phyloP scores from a whole-genome alignment of 2,329 filamentous ascomycete genomes.

The Claviceps sorghi region DNA sequence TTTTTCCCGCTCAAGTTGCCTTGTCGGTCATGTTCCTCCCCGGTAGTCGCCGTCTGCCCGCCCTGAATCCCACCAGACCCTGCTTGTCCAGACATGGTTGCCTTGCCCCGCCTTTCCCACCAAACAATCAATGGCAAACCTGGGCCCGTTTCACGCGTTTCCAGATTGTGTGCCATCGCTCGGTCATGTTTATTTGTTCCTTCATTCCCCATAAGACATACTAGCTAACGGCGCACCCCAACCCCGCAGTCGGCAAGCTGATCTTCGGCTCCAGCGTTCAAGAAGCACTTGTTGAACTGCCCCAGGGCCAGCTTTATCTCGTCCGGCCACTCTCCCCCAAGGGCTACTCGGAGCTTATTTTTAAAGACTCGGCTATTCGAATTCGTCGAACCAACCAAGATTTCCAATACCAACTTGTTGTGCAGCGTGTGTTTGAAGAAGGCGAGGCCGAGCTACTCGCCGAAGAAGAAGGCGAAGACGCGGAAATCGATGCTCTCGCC shows the following conservation, averaged over 20 bases:
- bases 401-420: constrained; percentile 91
- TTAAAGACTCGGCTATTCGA: constrained; percentile 86
- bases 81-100: too few species aligned
- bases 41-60: too few species aligned
- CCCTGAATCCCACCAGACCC: too few species aligned
- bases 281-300: constrained; percentile 85
- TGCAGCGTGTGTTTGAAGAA: constrained; percentile 94
- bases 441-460: constrained; percentile 84
- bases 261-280: constrained; percentile 79
- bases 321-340: constrained; percentile 91
- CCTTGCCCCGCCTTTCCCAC: too few species aligned
- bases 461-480: constrained; percentile 79
- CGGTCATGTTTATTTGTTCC: not conserved
- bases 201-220: too few species aligned
- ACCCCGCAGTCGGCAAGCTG: constrained; percentile 62
- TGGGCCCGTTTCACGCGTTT: too few species aligned
- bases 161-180: too few species aligned
- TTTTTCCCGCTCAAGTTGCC: not conserved
- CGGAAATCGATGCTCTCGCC: constrained; percentile 55
- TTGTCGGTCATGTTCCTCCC: too few species aligned
- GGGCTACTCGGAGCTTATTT: constrained; percentile 96
- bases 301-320: constrained; percentile 92
- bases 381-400: constrained; percentile 90
- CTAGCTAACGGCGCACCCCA: not conserved
- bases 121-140: too few species aligned